Evolutionary conservation across 306 rosid species (phyloP).

Genomic region (Begonia fuchsioides): DNA sequence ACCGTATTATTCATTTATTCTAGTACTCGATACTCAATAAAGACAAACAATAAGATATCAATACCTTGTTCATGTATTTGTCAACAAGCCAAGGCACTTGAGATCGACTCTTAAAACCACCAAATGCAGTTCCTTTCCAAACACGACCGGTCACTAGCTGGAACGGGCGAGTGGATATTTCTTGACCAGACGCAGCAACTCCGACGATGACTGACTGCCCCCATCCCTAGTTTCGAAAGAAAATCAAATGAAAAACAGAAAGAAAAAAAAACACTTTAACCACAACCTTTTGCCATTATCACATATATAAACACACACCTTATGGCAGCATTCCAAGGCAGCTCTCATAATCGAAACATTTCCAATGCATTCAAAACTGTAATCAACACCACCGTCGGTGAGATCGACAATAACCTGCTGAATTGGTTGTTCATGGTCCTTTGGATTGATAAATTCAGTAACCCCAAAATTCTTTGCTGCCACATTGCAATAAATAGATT

Average conservation of each 20-base stretch:
- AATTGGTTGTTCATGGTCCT: constrained; percentile 83
- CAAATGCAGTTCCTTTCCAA: constrained; percentile 98
- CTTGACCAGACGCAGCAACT: constrained; percentile 89
- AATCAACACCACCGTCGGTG: constrained; percentile 91
- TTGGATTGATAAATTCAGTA: constrained; percentile 84
- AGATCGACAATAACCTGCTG: constrained; percentile 80
- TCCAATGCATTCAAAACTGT: constrained; percentile 96
- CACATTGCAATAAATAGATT: constrained; percentile 3
- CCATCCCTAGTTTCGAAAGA: constrained; percentile 49
- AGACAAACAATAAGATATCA: background rate
- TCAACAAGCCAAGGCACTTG: constrained; percentile 97
- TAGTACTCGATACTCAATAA: too few species aligned
- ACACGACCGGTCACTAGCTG: constrained; percentile 97
- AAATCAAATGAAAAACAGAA: too few species aligned
- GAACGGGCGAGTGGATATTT: constrained; percentile 83
- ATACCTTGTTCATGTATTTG: constrained; percentile 87
- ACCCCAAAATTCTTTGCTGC: constrained; percentile 88
- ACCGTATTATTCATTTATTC: too few species aligned
- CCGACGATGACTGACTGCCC: constrained; percentile 92
- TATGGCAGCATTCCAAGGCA: constrained; percentile 95
- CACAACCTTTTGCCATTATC: too few species aligned
- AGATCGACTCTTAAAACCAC: constrained; percentile 92
- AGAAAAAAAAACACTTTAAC: too few species aligned
- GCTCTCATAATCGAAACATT: constrained; percentile 88
- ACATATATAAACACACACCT: constrained; percentile 27